Percentiles rank a stretch among this genome's conserved stretches.
Conservation (phyloP, 73 alveolate species). For the Paramecium sexaurelia region DNA sequence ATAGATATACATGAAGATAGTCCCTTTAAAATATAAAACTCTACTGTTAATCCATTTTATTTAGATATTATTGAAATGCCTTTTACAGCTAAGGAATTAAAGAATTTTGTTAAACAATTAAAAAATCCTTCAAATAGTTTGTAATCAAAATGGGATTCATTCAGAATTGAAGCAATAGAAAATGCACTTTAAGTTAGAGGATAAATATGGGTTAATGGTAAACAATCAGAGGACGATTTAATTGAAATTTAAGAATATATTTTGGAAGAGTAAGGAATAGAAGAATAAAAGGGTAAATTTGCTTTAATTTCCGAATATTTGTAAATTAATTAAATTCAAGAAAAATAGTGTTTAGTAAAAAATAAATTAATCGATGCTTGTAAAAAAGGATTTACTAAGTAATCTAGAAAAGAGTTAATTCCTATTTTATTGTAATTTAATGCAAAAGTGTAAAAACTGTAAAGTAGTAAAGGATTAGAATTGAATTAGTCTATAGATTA, state of each 20-base stretch:
- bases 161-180: not conserved
- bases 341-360: not conserved
- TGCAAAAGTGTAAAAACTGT: not conserved
- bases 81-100: not conserved
- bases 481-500: not conserved
- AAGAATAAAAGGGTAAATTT: not conserved
- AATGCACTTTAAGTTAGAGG: constrained; percentile 11
- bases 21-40: not conserved
- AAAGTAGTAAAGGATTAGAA: not conserved
- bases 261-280: not conserved
- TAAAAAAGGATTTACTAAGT: not conserved
- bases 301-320: not conserved
- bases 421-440: not conserved
- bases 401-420: not conserved
- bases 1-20: not conserved
- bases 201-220: not conserved
- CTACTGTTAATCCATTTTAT: constrained; percentile 18
- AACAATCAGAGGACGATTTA: not conserved
- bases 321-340: not conserved
- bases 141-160: not conserved
- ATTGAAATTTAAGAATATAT: not conserved
- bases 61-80: constrained; percentile 16
- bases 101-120: not conserved
- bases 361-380: not conserved
- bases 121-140: not conserved